Conservation (phyloP, 371 early-diverging fungal genomes). For the Funneliformis caledonium region DNA sequence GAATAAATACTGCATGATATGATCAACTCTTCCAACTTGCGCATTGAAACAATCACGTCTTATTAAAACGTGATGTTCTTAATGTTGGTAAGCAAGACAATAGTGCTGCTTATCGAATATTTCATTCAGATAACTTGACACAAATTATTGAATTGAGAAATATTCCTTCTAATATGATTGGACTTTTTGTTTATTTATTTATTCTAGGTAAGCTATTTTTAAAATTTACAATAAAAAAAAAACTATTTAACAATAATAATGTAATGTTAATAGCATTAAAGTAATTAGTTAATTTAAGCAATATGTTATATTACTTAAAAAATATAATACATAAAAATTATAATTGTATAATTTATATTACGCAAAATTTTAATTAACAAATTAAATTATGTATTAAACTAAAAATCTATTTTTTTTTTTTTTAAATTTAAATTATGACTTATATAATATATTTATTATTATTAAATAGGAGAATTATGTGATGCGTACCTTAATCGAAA, state of each 20-base stretch:
- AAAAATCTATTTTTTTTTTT: too few relatives aligned
- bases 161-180: background rate
- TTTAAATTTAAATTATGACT: too few relatives aligned
- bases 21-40: background rate
- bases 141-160: background rate
- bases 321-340: too few relatives aligned
- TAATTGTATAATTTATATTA: too few relatives aligned
- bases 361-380: too few relatives aligned
- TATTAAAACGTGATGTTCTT: background rate
- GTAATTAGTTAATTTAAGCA: too few relatives aligned
- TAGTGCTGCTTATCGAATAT: background rate
- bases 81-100: background rate
- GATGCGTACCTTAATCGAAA: background rate
- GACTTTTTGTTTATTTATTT: background rate
- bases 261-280: too few relatives aligned
- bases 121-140: background rate
- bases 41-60: background rate
- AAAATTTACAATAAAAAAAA: background rate
- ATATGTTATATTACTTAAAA: too few relatives aligned
- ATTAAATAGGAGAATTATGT: background rate
- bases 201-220: background rate
- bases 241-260: too few relatives aligned
- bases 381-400: too few relatives aligned
- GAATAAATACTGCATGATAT: background rate
- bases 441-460: too few relatives aligned